phyloP scores from a whole-genome alignment of 192 early-diverging fungal genomes.

The Podila epicladia region DNA sequence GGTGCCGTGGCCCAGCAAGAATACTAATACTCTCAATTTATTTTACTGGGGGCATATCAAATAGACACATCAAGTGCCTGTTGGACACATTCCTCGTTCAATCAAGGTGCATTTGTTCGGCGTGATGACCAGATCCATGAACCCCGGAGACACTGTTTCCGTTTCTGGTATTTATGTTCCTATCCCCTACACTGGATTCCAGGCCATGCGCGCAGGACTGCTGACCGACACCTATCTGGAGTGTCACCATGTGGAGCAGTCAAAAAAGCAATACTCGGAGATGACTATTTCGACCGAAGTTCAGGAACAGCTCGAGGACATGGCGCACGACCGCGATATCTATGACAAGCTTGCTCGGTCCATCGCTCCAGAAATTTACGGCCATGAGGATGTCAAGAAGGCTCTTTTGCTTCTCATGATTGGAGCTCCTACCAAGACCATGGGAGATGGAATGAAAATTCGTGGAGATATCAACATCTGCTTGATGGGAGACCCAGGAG shows the following conservation, averaged over 20 bases:
- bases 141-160: constrained; percentile 88
- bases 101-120: constrained; percentile 94
- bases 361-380: constrained; percentile 93
- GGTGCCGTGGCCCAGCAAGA: neutral
- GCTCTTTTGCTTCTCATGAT: constrained; percentile 87
- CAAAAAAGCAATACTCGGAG: constrained; percentile 93
- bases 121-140: constrained; percentile 78
- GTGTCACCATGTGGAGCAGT: constrained; percentile 83
- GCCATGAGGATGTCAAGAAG: constrained; percentile 93
- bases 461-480: constrained; percentile 98
- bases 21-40: neutral
- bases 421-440: constrained; percentile 82
- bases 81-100: constrained; percentile 96
- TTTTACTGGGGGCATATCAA: neutral
- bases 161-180: constrained; percentile 92
- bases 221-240: constrained; percentile 96
- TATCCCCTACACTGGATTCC: constrained; percentile 92
- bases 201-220: constrained; percentile 88
- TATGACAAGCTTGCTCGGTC: constrained; percentile 80
- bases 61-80: constrained; percentile 96
- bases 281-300: constrained; percentile 71
- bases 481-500: constrained; percentile 99
- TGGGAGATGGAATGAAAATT: constrained; percentile 94
- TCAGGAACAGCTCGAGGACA: constrained; percentile 62
- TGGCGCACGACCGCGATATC: constrained; percentile 73